Conservation (phyloP, 805 yeast genomes). For the Starmerella sirachaensis region DNA sequence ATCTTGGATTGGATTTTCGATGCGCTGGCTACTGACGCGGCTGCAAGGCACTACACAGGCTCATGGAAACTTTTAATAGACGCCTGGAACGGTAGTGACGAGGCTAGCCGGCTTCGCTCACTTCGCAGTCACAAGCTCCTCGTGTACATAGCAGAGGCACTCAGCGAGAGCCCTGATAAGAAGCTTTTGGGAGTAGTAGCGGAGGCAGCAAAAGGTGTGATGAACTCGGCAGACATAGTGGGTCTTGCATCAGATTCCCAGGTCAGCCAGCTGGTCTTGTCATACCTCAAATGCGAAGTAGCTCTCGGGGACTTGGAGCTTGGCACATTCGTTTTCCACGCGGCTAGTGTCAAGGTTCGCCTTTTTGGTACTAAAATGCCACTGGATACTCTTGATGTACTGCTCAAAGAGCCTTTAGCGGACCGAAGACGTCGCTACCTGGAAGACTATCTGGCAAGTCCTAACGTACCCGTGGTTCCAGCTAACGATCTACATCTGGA, state of each 20-base stretch:
- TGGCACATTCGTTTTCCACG: conserved; percentile 5
- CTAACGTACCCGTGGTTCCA: background rate
- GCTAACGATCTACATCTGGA: conserved; percentile 2
- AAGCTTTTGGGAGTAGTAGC: background rate
- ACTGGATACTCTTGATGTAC: background rate
- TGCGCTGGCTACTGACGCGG: conserved; percentile 18
- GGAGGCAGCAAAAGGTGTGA: background rate
- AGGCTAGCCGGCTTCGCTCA: conserved; percentile 8
- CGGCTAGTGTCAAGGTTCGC: background rate
- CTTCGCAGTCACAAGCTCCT: conserved; percentile 14
- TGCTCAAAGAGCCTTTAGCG: conserved; percentile 3
- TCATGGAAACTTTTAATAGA: conserved; percentile 18
- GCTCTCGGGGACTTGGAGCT: background rate
- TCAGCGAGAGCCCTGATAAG: background rate
- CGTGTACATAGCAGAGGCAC: conserved; percentile 1
- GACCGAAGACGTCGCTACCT: conserved; percentile 1
- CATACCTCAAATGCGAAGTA: conserved; percentile 4
- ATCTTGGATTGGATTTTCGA: conserved; percentile 30
- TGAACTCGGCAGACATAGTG: background rate
- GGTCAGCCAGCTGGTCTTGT: conserved; percentile 9
- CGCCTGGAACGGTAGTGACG: conserved; percentile 11
- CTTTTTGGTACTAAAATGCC: conserved; percentile 4
- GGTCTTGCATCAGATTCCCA: conserved; percentile 9
- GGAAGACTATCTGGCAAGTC: background rate
- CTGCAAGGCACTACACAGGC: conserved; percentile 9